A percentile compares a stretch with the other conserved stretches of the same genome.
These are phyloP conservation scores for Paratinospora sagittata DNA, from an alignment of 164 flowering plant genomes.

Conservation along the genomic window DNA sequence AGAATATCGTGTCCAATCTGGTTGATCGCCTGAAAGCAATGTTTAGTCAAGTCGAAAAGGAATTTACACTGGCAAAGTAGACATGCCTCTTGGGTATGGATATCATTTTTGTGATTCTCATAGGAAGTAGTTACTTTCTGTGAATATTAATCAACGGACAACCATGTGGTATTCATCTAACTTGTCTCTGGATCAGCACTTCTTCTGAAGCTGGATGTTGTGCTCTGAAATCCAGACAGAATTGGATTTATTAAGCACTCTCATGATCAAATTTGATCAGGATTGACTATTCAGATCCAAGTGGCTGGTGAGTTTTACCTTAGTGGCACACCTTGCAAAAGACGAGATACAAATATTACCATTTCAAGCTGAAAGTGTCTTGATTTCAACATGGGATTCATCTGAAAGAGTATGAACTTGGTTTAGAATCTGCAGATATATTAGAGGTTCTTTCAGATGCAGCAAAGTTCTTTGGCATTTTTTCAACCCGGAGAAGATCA, in stretches of 20 bases:
- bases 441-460: not conserved
- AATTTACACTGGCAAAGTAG: conserved; percentile 23
- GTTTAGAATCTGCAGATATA: not conserved
- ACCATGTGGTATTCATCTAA: too few relatives aligned
- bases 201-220: too few relatives aligned
- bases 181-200: too few relatives aligned
- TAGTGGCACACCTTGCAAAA: not conserved
- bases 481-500: not conserved
- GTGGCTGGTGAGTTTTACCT: not conserved
- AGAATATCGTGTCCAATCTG: conserved; percentile 56
- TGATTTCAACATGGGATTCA: not conserved
- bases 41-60: conserved; percentile 58
- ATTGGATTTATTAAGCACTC: not conserved
- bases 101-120: not conserved
- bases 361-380: not conserved
- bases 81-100: not conserved
- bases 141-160: not conserved
- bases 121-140: not conserved
- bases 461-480: not conserved
- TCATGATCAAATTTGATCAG: not conserved
- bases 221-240: too few relatives aligned
- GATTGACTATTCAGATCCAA: not conserved
- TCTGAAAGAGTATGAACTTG: not conserved
- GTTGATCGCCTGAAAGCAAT: conserved; percentile 59
- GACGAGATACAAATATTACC: not conserved